Base-by-base conservation (phyloP, 2,329 filamentous ascomycete species). In the Cryphonectria nitschkei region DNA sequence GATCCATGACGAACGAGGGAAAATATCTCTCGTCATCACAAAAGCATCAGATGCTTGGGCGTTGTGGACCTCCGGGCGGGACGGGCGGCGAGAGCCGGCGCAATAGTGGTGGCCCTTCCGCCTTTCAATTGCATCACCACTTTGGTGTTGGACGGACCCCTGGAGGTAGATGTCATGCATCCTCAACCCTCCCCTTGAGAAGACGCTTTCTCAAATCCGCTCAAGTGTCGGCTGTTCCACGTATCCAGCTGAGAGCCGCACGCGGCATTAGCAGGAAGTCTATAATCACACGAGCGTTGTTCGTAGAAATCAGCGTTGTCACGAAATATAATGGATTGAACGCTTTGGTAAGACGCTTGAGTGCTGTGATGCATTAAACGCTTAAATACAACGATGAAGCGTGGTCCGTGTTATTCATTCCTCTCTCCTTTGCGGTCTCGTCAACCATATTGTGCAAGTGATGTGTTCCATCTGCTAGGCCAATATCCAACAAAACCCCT, bases 121-220 rank as follows among this genome's bases (percentile, higher is more conserved):
- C 19, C 14, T 60, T 43, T 39, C 63, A 46, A 70, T 72, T 72
- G 65, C 70, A 72, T 72, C 70, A 72, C 67, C 60, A 72, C 50
- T 71, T 11, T 34, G 11, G 7, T 52, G 26, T 19, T n/a, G 11
- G 26, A 3, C 16, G 2, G 46, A n/a, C 46, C 16, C 46, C 46
- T 52, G 46, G 19, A 22, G 19, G 7, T 9, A 22, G 8, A 52
- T 22, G 46, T n/a, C 19, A 52, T 9, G 8, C 19, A n/a, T 52
- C 37, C 37, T 52, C 22, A 52, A 9, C 22, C 46, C 46, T n/a
- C 22, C 6, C 37, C 9, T 11, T 39, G 8, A 39, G 8, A 11
- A 39, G 8, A 39, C 11, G 11, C 8, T 11, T 11, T 39, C 37
- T 11, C 9, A 1, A 39, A 39, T 1, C 13, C 8, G 37, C 11